Percentiles rank a stretch among this genome's conserved stretches.
These are phyloP conservation scores for Fagopyrum tataricum DNA, from an alignment of 148 eudicot genomes.

Conservation along the genomic window DNA sequence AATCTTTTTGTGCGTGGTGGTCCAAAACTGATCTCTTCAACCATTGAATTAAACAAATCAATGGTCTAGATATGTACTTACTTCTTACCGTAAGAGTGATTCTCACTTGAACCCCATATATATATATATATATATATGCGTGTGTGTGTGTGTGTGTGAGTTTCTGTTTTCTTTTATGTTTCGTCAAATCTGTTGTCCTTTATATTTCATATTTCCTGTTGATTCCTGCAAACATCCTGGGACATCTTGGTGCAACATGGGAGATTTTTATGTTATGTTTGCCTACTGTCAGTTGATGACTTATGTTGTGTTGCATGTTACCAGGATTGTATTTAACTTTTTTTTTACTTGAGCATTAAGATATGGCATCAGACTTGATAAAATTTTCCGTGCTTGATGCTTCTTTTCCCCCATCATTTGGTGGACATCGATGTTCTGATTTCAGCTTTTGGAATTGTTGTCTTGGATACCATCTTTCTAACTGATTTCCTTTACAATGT, in stretches of 20 bases:
- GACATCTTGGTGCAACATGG: no score
- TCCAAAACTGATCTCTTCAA: no score
- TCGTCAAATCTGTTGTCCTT: background rate
- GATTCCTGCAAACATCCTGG: no score
- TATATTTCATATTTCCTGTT: background rate
- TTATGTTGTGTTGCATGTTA: background rate
- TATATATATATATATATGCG: no score
- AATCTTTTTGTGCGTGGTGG: no score
- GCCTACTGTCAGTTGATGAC: background rate
- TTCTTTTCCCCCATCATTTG: background rate
- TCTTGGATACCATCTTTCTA: background rate
- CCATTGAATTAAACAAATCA: no score
- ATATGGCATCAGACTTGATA: background rate
- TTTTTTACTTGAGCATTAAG: background rate
- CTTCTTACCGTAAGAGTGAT: no score
- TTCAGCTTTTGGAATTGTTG: background rate
- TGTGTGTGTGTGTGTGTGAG: no score
- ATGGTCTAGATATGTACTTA: no score
- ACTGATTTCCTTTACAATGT: constrained; percentile 18
- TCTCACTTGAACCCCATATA: no score
- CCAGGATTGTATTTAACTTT: background rate
- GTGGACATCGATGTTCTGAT: constrained; percentile 1
- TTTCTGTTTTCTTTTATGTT: background rate
- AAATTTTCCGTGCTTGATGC: background rate
- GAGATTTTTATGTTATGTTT: no score